Base-by-base conservation (phyloP, 345 rosid species). In the Raphanus sativus region DNA sequence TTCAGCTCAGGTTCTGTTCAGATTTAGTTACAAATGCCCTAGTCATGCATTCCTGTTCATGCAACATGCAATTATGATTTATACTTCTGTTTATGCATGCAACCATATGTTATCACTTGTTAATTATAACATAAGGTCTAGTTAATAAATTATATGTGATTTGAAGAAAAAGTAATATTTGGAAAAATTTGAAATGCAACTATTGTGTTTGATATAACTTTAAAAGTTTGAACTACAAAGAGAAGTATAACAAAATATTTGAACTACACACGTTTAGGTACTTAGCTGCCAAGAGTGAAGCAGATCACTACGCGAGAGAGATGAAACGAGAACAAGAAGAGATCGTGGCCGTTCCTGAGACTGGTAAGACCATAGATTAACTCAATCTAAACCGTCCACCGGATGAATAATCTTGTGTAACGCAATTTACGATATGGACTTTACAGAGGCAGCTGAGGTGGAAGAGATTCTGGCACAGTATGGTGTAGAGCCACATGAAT, bases 201-300 rank as follows among this genome's bases (percentile, higher is more conserved):
- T 25, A 16, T 36, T 9, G 21, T 52, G 21, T 74, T 25, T 40
- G 32, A 11, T 30, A 40, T 9, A 72, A 29, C 5, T 45, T 11
- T 42, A 13, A 50, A 61, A 6, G 30, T 25, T 0, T 54, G 45
- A 26, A 28, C 6, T 11, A 60, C 0, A 32, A 3, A 40, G 48
- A 40, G 48, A 10, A 40, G 4, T 48, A 29, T n/a, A 72, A 29
- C 8, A 59, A 13, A 40, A 40, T 10, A 13, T 40, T 40, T 40
- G 13, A 40, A 40, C 16, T 10, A 59, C 1, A 32, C 66, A 32
- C 66, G n/a, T 25, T 7, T 76, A 95, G 99, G 85, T 95, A 95
- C 62, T 81, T 95, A n/a, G 99, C 99, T 6, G 98, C 98, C 0
- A 90, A 88, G 83, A 89, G 99, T 21, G 99, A 95, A 83, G 90